Conservation (phyloP, 2,329 filamentous ascomycete species). For the Metarhizium robertsii region DNA sequence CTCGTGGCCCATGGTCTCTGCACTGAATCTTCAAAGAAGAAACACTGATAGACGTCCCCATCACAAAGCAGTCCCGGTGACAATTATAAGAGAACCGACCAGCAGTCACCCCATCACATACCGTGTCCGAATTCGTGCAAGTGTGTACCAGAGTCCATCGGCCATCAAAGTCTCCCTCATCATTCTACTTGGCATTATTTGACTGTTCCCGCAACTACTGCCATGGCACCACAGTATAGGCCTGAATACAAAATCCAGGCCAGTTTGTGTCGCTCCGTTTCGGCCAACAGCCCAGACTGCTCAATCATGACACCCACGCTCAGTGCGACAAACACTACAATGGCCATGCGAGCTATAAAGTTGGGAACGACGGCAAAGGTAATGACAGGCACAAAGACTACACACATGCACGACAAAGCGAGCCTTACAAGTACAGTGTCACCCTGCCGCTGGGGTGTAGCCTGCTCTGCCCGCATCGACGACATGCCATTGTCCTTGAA, state of each 20-base stretch:
- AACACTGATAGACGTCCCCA: background rate
- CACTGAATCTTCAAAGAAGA: background rate
- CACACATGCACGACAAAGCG: slow-evolving; percentile 10
- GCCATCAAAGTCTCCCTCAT: background rate
- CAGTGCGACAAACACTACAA: slow-evolving; percentile 43
- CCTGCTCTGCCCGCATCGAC: slow-evolving; percentile 1
- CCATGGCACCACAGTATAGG: slow-evolving; percentile 27
- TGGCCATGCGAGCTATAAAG: slow-evolving; percentile 47
- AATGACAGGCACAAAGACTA: slow-evolving; percentile 46
- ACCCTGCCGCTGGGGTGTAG: background rate
- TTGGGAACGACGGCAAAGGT: slow-evolving; percentile 48
- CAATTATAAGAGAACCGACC: background rate
- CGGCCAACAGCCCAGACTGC: slow-evolving; percentile 15
- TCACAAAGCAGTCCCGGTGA: background rate
- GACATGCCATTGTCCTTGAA: slow-evolving; percentile 4
- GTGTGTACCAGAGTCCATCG: background rate
- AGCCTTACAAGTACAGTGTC: slow-evolving; percentile 2
- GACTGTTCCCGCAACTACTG: slow-evolving; percentile 10
- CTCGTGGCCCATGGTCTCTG: background rate
- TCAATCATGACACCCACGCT: slow-evolving; percentile 27
- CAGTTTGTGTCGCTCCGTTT: slow-evolving; percentile 9
- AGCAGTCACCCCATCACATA: background rate
- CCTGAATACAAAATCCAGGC: slow-evolving; percentile 19
- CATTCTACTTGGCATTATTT: background rate
- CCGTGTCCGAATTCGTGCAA: background rate